Conservation (phyloP, 2,329 filamentous ascomycete genomes). For the Pseudogymnoascus sp. region DNA sequence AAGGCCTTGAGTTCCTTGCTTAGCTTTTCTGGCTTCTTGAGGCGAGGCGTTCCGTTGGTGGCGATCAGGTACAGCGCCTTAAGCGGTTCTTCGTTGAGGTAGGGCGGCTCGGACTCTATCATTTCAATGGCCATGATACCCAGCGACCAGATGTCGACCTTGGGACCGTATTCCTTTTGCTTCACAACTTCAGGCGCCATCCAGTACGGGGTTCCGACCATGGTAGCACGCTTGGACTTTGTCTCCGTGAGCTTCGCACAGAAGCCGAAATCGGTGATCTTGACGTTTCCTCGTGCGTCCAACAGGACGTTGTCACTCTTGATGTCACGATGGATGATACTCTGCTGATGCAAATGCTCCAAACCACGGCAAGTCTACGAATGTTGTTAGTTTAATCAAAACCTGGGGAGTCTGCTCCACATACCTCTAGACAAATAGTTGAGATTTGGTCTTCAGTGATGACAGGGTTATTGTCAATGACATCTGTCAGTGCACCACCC, state of each 20-base stretch:
- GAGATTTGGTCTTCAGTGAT: slow-evolving; percentile 97
- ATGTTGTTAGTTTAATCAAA: slow-evolving; percentile 13
- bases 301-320: slow-evolving; percentile 98
- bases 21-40: slow-evolving; percentile 97
- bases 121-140: slow-evolving; percentile 99
- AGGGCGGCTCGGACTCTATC: slow-evolving; percentile 97
- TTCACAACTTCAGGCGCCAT: slow-evolving; percentile 99
- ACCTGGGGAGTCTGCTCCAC: slow-evolving; percentile 23
- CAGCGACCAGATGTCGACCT: slow-evolving; percentile 97
- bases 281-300: slow-evolving; percentile 89
- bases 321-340: slow-evolving; percentile 98
- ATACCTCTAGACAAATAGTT: slow-evolving; percentile 91
- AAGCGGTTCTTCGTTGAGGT: slow-evolving; percentile 93
- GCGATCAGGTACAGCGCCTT: slow-evolving; percentile 97
- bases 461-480: slow-evolving; percentile 93
- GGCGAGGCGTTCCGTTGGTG: slow-evolving; percentile 88
- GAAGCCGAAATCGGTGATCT: slow-evolving; percentile 98
- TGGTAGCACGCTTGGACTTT: slow-evolving; percentile 94
- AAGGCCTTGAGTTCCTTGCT: slow-evolving; percentile 98
- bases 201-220: slow-evolving; percentile 99
- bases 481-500: slow-evolving; percentile 91
- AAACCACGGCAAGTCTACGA: slow-evolving; percentile 85
- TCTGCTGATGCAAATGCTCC: slow-evolving; percentile 88
- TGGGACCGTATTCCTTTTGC: slow-evolving; percentile 96
- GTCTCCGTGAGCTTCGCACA: slow-evolving; percentile 96